phyloP scores from a whole-genome alignment of 352 stramenopile genomes.

The Globisporangium takayamanum region DNA sequence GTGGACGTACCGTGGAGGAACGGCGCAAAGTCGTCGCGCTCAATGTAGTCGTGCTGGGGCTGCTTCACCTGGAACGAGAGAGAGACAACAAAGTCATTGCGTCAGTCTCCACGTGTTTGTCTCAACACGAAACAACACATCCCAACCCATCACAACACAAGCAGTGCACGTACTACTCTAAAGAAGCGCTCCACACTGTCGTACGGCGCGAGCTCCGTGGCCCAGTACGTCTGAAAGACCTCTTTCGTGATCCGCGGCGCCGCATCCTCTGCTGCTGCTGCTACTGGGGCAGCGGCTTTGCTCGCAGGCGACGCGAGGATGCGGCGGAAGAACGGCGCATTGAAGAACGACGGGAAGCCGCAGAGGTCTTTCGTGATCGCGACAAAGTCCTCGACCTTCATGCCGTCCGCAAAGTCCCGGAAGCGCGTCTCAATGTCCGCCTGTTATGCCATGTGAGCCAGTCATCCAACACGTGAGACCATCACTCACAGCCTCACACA shows the following conservation, averaged over 20 bases:
- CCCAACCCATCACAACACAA: not conserved
- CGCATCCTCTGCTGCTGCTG: conserved; percentile 3
- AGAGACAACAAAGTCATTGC: not conserved
- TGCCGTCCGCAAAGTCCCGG: conserved; percentile 67
- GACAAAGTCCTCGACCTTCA: conserved; percentile 88
- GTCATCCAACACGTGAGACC: not conserved
- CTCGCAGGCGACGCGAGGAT: conserved; percentile 49
- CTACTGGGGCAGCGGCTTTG: conserved; percentile 1
- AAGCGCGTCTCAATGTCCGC: conserved; percentile 76
- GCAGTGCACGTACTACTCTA: conserved; percentile 70
- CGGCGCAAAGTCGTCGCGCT: conserved; percentile 95
- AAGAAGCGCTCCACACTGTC: conserved; percentile 98
- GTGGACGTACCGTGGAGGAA: conserved; percentile 88
- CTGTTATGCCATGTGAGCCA: conserved; percentile 3
- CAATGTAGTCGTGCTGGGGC: conserved; percentile 83
- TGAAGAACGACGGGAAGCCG: conserved; percentile 98
- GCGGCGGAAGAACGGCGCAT: conserved; percentile 92
- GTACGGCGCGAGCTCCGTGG: conserved; percentile 91
- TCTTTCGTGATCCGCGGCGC: conserved; percentile 67
- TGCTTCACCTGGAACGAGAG: conserved; percentile 84
- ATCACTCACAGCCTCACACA: conserved; percentile 1
- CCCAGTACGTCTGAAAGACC: conserved; percentile 93
- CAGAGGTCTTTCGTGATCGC: conserved; percentile 97
- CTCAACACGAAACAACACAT: conserved; percentile 6
- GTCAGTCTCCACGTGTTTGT: not conserved